Conservation (phyloP, 1,284 basidiomycete genomes). For the Cystobasidium pallidum region DNA sequence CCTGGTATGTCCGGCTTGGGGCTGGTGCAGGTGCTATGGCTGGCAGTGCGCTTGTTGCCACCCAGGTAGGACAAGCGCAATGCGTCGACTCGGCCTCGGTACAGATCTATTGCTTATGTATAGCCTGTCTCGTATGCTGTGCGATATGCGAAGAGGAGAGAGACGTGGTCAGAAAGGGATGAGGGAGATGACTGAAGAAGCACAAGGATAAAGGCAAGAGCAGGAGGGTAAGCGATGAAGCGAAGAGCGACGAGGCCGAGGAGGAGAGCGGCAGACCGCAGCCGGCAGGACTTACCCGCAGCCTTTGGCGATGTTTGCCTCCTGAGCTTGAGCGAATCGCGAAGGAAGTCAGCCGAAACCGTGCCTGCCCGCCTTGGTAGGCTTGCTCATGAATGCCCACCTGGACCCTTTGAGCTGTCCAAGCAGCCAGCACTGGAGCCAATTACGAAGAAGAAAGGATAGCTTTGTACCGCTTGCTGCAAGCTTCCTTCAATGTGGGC, state of each 20-base stretch:
- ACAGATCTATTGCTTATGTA: too few relatives aligned
- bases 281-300: neutral
- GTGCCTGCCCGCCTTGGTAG: too few relatives aligned
- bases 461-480: neutral
- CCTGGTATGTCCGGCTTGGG: neutral
- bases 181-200: neutral
- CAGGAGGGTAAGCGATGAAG: slow-evolving; percentile 9
- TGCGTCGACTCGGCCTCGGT: neutral
- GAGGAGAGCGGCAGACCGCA: neutral
- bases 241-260: neutral
- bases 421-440: neutral
- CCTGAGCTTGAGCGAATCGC: neutral
- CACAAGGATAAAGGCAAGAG: slow-evolving; percentile 12
- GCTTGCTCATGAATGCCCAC: neutral
- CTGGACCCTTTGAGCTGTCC: neutral
- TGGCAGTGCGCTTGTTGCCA: neutral
- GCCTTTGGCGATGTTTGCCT: slow-evolving; percentile 18
- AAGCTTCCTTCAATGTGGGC: neutral
- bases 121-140: too few relatives aligned
- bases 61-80: neutral
- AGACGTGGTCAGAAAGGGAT: neutral
- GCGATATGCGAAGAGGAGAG: too few relatives aligned
- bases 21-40: neutral
- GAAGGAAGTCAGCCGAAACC: slow-evolving; percentile 15
- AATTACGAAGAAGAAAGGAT: neutral